These are phyloP conservation scores for Tritrichomonas musculus DNA, from an alignment of 208 protist species.

Conservation along the genomic window DNA sequence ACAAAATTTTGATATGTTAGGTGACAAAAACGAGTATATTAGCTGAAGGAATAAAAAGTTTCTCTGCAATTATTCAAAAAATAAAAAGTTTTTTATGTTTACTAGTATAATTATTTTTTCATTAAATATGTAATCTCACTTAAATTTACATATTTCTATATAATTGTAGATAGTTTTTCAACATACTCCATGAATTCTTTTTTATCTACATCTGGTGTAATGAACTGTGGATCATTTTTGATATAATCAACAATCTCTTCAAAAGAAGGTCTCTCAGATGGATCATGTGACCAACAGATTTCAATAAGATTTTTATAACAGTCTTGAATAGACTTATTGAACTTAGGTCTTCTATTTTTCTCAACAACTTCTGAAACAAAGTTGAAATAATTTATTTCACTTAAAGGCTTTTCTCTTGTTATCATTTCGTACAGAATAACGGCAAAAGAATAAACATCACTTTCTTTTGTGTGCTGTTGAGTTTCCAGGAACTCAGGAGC, in stretches of 20 bases:
- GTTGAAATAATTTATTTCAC: neutral
- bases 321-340: neutral
- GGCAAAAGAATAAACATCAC: conserved; percentile 9
- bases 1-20: too few relatives aligned
- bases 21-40: too few relatives aligned
- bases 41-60: too few relatives aligned
- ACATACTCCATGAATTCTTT: too few relatives aligned
- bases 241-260: neutral
- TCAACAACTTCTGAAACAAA: neutral
- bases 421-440: neutral
- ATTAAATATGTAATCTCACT: too few relatives aligned
- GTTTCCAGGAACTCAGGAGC: neutral
- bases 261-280: conserved; percentile 22
- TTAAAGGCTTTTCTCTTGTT: neutral
- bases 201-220: too few relatives aligned
- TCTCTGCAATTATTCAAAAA: too few relatives aligned
- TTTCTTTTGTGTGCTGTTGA: neutral
- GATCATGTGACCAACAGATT: neutral
- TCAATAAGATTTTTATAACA: neutral
- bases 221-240: too few relatives aligned
- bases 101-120: too few relatives aligned
- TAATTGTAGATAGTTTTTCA: too few relatives aligned
- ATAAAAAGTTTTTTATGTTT: too few relatives aligned
- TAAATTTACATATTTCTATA: too few relatives aligned
- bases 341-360: neutral